phyloP scores from a whole-genome alignment of 805 yeast genomes.

The Ogataea henricii region DNA sequence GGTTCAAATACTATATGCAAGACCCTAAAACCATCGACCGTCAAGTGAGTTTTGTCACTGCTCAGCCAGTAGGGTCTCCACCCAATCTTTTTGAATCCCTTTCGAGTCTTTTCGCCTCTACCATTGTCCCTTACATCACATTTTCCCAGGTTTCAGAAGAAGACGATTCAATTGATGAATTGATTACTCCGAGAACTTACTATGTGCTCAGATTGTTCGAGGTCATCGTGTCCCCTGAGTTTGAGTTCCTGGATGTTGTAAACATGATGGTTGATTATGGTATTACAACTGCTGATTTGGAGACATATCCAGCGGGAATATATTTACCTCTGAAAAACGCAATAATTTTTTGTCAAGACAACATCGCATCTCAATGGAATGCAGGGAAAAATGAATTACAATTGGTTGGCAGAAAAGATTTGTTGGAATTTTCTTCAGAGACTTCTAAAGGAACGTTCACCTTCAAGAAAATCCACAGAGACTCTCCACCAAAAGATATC shows the following conservation, averaged over 20 bases:
- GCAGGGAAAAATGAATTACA: conserved; percentile 43
- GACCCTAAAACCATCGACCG: conserved; percentile 39
- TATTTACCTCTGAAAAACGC: conserved; percentile 66
- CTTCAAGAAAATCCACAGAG: conserved; percentile 6
- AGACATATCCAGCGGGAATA: conserved; percentile 75
- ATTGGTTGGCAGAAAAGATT: conserved; percentile 69
- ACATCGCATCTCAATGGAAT: conserved; percentile 51
- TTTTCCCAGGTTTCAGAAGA: conserved; percentile 71
- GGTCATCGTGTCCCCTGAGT: conserved; percentile 54
- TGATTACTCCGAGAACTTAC: conserved; percentile 67
- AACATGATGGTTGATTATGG: conserved; percentile 61
- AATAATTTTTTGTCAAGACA: conserved; percentile 53
- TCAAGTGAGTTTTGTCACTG: conserved; percentile 40
- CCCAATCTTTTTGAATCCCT: conserved; percentile 62
- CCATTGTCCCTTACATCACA: conserved; percentile 57
- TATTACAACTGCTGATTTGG: conserved; percentile 53
- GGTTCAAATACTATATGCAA: conserved; percentile 60
- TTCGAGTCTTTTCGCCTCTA: conserved; percentile 48
- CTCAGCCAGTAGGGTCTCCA: conserved; percentile 54
- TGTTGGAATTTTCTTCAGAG: conserved; percentile 35
- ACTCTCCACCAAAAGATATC: conserved; percentile 39
- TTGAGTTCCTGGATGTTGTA: conserved; percentile 54
- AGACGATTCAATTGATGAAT: conserved; percentile 54
- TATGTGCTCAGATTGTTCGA: conserved; percentile 63
- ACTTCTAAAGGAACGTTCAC: conserved; percentile 4